Percentiles rank a stretch among this genome's conserved stretches.
phyloP scores from a whole-genome alignment of 257 asterid species.

The Nicotiana attenuata region DNA sequence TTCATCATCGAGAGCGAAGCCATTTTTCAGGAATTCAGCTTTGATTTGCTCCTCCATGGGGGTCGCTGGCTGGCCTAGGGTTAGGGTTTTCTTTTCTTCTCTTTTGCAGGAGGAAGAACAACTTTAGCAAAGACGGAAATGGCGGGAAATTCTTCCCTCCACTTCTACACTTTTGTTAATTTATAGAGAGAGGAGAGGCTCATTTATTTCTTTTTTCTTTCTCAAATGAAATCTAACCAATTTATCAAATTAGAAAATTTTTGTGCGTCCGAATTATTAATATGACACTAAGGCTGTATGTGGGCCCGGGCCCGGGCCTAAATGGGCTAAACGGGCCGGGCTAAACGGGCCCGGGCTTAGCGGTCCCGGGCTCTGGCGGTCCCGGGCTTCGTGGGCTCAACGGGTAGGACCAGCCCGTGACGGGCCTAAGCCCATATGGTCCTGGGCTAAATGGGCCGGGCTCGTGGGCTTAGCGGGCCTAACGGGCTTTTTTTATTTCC shows the following conservation, averaged over 20 bases:
- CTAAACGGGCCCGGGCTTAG: no score
- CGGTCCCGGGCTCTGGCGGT: no score
- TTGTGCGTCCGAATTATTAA: no score
- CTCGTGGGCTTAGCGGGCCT: no score
- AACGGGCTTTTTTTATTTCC: no score
- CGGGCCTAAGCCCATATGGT: no score
- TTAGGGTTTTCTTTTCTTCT: constrained; percentile 26
- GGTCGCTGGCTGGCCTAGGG: constrained; percentile 22
- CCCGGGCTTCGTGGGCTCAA: no score
- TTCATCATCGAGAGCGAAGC: constrained; percentile 63
- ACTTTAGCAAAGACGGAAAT: constrained; percentile 15
- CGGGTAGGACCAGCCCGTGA: no score
- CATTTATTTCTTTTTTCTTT: background rate
- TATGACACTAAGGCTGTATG: no score
- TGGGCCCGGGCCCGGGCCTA: no score
- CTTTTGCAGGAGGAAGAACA: background rate
- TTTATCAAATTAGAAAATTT: background rate
- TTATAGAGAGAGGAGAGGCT: background rate
- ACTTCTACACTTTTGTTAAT: background rate
- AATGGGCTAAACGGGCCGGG: no score
- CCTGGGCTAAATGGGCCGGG: no score
- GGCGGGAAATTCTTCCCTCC: constrained; percentile 61
- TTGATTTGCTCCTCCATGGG: constrained; percentile 82
- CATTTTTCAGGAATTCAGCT: constrained; percentile 55
- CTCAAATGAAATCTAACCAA: background rate